These are phyloP conservation scores for Kodamaea kaohsiungensis DNA, from an alignment of 805 yeast species.

Conservation along the genomic window DNA sequence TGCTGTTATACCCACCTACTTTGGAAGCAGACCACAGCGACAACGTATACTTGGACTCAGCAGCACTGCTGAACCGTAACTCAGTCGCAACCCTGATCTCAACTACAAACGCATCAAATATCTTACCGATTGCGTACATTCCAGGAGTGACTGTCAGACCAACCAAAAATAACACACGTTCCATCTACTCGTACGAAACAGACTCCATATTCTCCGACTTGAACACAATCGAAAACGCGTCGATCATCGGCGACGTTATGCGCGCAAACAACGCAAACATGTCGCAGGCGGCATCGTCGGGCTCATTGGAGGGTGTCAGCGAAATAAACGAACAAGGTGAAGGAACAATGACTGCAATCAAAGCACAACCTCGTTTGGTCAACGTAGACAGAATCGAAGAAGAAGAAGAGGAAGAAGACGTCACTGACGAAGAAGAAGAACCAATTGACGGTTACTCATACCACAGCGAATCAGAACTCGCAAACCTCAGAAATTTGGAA, in stretches of 20 bases:
- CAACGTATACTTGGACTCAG: conserved; percentile 19
- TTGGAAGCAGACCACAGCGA: conserved; percentile 6
- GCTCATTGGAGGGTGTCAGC: background rate
- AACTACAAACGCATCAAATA: conserved; percentile 79
- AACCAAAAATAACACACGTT: conserved; percentile 43
- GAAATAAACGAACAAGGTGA: conserved; percentile 3
- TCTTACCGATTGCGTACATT: conserved; percentile 88
- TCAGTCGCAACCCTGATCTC: conserved; percentile 61
- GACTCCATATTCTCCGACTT: conserved; percentile 45
- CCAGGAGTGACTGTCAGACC: conserved; percentile 85
- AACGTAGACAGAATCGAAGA: conserved; percentile 50
- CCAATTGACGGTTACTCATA: conserved; percentile 7
- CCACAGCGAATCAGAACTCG: conserved; percentile 1
- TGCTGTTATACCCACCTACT: conserved; percentile 7
- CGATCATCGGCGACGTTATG: conserved; percentile 42
- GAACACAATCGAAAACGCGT: conserved; percentile 48
- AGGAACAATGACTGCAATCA: conserved; percentile 68
- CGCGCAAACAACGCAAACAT: conserved; percentile 20
- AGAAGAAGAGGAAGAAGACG: conserved; percentile 36
- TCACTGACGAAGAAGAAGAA: conserved; percentile 17
- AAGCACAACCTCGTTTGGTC: conserved; percentile 74
- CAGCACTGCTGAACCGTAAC: conserved; percentile 24
- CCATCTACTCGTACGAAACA: conserved; percentile 46
- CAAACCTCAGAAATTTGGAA: background rate
- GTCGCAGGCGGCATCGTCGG: conserved; percentile 3